A percentile compares a stretch with the other conserved stretches of the same genome.
These are phyloP conservation scores for Jacaranda copaia DNA, from an alignment of 257 asterid species.

Conservation along the genomic window DNA sequence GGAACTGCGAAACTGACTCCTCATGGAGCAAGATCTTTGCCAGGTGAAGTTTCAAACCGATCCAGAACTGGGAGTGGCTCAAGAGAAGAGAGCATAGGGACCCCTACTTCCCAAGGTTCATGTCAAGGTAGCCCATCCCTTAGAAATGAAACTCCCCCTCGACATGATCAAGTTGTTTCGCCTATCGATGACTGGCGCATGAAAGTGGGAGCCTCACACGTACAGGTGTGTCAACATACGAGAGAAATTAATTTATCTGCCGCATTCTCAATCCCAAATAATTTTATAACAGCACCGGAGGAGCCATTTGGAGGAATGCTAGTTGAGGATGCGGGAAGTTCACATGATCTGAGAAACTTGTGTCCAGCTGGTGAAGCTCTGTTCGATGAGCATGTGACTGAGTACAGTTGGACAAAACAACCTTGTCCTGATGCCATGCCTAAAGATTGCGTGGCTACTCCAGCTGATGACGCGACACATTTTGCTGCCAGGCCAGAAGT, in stretches of 20 bases:
- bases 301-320: conserved; percentile 67
- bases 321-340: conserved; percentile 85
- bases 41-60: conserved; percentile 52
- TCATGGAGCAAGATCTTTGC: conserved; percentile 28
- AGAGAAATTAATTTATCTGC: conserved; percentile 53
- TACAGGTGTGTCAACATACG: conserved; percentile 44
- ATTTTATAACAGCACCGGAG: conserved; percentile 42
- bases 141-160: conserved; percentile 57
- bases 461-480: conserved; percentile 46
- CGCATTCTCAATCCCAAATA: conserved; percentile 53
- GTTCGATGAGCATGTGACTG: conserved; percentile 55
- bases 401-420: conserved; percentile 66
- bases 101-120: conserved; percentile 86
- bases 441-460: conserved; percentile 46
- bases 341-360: conserved; percentile 73
- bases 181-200: conserved; percentile 48
- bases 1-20: conserved; percentile 42
- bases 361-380: conserved; percentile 58
- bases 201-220: conserved; percentile 42
- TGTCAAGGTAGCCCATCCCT: conserved; percentile 68
- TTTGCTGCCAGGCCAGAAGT: conserved; percentile 55
- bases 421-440: conserved; percentile 41
- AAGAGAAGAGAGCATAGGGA: conserved; percentile 79
- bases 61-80: conserved; percentile 75
- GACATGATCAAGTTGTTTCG: conserved; percentile 53